These are phyloP conservation scores for Sicyos edulis DNA, from an alignment of 306 rosid genomes.

Conservation along the genomic window DNA sequence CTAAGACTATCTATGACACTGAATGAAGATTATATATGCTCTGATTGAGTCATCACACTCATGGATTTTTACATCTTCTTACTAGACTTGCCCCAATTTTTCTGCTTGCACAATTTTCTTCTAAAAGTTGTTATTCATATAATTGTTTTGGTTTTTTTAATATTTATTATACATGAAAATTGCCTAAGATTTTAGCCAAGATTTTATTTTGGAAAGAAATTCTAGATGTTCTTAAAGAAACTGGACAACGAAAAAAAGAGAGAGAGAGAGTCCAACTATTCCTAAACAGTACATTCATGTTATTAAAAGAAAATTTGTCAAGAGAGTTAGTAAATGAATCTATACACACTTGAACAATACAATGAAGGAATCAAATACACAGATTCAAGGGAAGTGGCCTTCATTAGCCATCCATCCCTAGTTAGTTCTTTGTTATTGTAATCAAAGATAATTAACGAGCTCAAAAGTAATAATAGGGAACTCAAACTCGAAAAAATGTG, in stretches of 20 bases:
- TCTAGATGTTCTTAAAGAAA: slow-evolving; percentile 5
- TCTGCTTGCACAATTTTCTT: too few relatives aligned
- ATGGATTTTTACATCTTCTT: too few relatives aligned
- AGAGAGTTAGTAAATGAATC: slow-evolving; percentile 13
- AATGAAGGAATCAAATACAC: slow-evolving; percentile 41
- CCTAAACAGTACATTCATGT: slow-evolving; percentile 6
- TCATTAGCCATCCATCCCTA: slow-evolving; percentile 40
- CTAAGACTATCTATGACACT: too few relatives aligned
- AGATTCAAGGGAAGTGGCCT: slow-evolving; percentile 44
- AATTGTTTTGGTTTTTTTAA: too few relatives aligned
- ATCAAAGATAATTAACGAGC: background rate
- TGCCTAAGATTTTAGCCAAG: too few relatives aligned
- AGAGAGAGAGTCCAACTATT: slow-evolving; percentile 1
- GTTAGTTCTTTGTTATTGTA: slow-evolving; percentile 2
- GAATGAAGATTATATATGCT: too few relatives aligned
- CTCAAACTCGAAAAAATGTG: slow-evolving; percentile 20
- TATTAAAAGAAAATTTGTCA: slow-evolving; percentile 11
- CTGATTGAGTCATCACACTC: too few relatives aligned
- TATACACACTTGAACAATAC: slow-evolving; percentile 41
- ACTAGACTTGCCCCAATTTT: too few relatives aligned
- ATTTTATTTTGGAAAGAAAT: background rate
- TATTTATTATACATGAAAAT: too few relatives aligned
- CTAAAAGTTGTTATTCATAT: too few relatives aligned
- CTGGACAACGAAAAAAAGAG: background rate
- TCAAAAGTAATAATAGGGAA: slow-evolving; percentile 1